These are phyloP conservation scores for Phytophthora parvispora DNA, from an alignment of 352 stramenopile species.

Conservation along the genomic window DNA sequence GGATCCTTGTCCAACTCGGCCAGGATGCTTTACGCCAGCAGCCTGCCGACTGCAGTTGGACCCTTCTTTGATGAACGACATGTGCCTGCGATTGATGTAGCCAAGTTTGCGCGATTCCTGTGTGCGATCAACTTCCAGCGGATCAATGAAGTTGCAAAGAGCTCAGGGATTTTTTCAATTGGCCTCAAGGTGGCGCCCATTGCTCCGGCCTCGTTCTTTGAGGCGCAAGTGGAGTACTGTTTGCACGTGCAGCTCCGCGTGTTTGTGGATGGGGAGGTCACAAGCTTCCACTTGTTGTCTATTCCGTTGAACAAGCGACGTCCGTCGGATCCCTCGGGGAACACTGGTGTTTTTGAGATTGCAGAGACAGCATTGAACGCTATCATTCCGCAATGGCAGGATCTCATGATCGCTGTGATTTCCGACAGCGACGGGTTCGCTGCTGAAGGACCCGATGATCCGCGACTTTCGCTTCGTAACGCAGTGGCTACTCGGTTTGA, in stretches of 20 bases:
- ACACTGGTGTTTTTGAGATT: constrained; percentile 31
- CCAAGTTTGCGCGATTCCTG: constrained; percentile 28
- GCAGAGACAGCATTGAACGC: constrained; percentile 26
- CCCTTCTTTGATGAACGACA: constrained; percentile 17
- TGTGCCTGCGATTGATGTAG: constrained; percentile 11
- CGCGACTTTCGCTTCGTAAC: constrained; percentile 26
- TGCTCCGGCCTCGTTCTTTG: constrained; percentile 20
- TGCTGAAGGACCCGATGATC: constrained; percentile 10
- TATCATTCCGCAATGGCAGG: constrained; percentile 25
- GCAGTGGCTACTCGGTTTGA: constrained; percentile 33
- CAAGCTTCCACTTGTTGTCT: constrained; percentile 31
- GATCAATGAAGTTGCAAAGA: constrained; percentile 24
- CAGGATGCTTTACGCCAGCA: constrained; percentile 19
- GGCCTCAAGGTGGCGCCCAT: constrained; percentile 29
- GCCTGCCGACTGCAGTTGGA: neutral
- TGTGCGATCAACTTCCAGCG: constrained; percentile 40
- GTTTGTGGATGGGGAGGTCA: constrained; percentile 30
- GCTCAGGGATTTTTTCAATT: constrained; percentile 18
- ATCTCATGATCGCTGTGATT: constrained; percentile 27
- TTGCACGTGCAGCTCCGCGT: constrained; percentile 35
- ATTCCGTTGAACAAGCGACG: constrained; percentile 36
- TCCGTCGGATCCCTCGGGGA: constrained; percentile 17
- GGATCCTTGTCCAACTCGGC: constrained; percentile 24
- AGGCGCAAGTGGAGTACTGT: constrained; percentile 36
- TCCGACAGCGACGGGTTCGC: constrained; percentile 26